Base-by-base conservation (phyloP, 1,284 basidiomycete genomes). In the Trichosporon coremiiforme region DNA sequence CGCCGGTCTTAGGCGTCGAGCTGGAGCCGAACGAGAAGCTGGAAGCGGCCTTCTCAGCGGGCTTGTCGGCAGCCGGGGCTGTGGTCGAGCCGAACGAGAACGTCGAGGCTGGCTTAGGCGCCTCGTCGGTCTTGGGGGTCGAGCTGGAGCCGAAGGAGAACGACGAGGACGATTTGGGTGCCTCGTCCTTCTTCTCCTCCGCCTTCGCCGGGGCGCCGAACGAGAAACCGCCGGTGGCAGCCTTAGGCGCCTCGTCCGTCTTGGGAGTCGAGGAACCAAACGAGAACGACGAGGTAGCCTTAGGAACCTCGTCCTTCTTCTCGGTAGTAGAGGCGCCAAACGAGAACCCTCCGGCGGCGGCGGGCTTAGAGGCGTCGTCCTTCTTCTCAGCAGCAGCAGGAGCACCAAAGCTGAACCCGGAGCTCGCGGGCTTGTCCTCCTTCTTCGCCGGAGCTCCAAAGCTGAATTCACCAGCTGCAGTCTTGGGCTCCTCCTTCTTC, bases 61-160 rank as follows among this genome's bases (percentile, higher is more conserved):
- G 25, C 25, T 33, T 64, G 17, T 33, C 20, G 22, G 64, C 12
- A 4, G 57, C 29, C 6, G 57, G 6, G 2, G n/a, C n/a, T n/a
- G n/a, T n/a, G n/a, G n/a, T n/a, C n/a, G n/a, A n/a, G n/a, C n/a
- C n/a, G n/a, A n/a, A n/a, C n/a, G n/a, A n/a, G n/a, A n/a, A n/a
- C n/a, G n/a, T n/a, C n/a, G n/a, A n/a, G n/a, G n/a, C n/a, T n/a
- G n/a, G n/a, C n/a, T n/a, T n/a, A n/a, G n/a, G n/a, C n/a, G n/a
- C n/a, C n/a, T n/a, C n/a, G n/a, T n/a, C n/a, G n/a, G n/a, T n/a
- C n/a, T n/a, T n/a, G n/a, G n/a, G n/a, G n/a, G n/a, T n/a, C n/a
- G n/a, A n/a, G n/a, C n/a, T n/a, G n/a, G n/a, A n/a, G n/a, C 65
- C 64, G 55, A 70, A 70, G 17, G 69, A 70, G 62, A 70, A 70